These are phyloP conservation scores for Rubia peregrina DNA, from an alignment of 305 asterid species.

Conservation along the genomic window DNA sequence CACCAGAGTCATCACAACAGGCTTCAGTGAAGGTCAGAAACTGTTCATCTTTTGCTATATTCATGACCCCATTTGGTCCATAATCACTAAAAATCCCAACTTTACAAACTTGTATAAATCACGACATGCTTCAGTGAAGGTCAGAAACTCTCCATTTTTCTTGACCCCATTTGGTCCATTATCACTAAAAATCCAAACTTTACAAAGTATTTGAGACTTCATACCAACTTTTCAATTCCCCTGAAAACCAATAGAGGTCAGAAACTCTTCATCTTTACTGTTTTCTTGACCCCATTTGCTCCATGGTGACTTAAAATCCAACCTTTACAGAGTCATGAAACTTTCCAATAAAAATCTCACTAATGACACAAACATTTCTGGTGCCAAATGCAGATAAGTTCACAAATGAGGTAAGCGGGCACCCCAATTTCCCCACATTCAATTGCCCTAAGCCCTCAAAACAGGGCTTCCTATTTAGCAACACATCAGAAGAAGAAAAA, in stretches of 20 bases:
- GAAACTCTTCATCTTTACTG: background rate
- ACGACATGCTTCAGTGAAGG: slow-evolving; percentile 44
- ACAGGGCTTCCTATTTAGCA: slow-evolving; percentile 58
- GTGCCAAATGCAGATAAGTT: slow-evolving; percentile 63
- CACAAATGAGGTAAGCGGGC: slow-evolving; percentile 40
- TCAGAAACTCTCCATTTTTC: slow-evolving; percentile 20
- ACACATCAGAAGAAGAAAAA: slow-evolving; percentile 23
- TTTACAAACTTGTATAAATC: slow-evolving; percentile 24
- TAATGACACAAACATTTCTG: background rate
- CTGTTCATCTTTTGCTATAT: slow-evolving; percentile 1
- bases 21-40: slow-evolving; percentile 49
- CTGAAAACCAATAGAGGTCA: slow-evolving; percentile 7
- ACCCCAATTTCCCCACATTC: slow-evolving; percentile 28
- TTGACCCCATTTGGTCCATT: slow-evolving; percentile 10
- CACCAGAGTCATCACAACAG: slow-evolving; percentile 17
- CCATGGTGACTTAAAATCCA: background rate
- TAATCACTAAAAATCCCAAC: slow-evolving; percentile 29
- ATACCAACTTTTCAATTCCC: slow-evolving; percentile 27
- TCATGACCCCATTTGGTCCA: slow-evolving; percentile 19
- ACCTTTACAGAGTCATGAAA: slow-evolving; percentile 16
- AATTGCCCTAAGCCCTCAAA: slow-evolving; percentile 56
- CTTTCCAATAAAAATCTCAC: slow-evolving; percentile 14
- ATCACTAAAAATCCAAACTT: background rate
- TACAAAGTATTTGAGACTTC: slow-evolving; percentile 5
- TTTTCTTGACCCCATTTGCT: slow-evolving; percentile 9